A percentile compares a stretch with the other conserved stretches of the same genome.
Conservation (phyloP, 2,329 filamentous ascomycete species). For the Fusarium oxysporum region DNA sequence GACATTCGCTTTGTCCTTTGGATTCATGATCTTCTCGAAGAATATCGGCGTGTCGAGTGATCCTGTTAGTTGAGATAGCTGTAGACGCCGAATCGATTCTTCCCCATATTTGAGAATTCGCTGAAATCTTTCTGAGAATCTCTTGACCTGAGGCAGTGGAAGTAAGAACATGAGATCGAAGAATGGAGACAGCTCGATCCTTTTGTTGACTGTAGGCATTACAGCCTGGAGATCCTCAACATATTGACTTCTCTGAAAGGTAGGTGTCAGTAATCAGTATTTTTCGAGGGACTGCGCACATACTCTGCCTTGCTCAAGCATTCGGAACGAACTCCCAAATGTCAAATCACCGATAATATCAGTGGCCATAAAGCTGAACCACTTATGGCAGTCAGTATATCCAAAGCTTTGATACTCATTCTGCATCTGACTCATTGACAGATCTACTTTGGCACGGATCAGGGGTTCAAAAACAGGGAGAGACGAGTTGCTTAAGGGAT, state of each 20-base stretch:
- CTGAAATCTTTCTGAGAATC: not conserved
- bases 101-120: not conserved
- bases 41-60: not conserved
- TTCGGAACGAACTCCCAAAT: not conserved
- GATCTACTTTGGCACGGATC: not conserved
- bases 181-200: not conserved
- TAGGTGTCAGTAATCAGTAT: not conserved
- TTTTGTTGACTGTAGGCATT: not conserved
- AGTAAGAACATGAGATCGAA: not conserved
- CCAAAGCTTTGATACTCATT: not conserved
- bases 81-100: not conserved
- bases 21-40: slow-evolving; percentile 1
- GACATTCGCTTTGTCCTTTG: not conserved
- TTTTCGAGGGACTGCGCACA: too few species aligned
- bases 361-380: slow-evolving; percentile 12
- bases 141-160: not conserved
- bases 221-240: not conserved
- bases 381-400: not conserved
- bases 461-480: not conserved
- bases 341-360: slow-evolving; percentile 11
- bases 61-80: not conserved
- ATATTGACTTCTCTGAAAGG: not conserved
- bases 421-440: not conserved
- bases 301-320: slow-evolving; percentile 5
- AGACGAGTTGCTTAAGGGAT: not conserved